These are phyloP conservation scores for Magnaporthiopsis rhizophila DNA, from an alignment of 2,329 filamentous ascomycete species.

Conservation along the genomic window DNA sequence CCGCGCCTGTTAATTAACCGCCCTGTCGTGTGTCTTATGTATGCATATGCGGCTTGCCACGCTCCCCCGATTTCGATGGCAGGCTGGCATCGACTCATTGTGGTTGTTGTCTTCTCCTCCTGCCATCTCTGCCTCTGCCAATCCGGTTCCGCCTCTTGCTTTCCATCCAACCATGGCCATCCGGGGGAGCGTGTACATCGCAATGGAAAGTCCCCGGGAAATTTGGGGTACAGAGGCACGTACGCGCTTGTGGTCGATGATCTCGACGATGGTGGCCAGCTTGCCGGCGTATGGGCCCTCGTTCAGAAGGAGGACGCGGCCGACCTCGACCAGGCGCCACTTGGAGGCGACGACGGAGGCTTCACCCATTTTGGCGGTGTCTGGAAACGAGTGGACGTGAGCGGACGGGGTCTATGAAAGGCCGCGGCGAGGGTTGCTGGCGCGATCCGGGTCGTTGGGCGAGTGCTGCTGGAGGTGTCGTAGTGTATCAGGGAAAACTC, in stretches of 20 bases:
- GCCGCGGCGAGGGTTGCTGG: background rate
- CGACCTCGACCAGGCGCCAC: conserved; percentile 97
- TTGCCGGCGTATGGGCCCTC: conserved; percentile 74
- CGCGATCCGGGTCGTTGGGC: background rate
- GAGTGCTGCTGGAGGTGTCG: background rate
- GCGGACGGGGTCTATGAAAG: background rate
- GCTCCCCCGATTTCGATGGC: background rate
- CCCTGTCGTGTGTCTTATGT: background rate
- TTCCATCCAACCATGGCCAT: background rate
- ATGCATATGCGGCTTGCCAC: background rate
- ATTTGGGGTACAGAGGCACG: conserved; percentile 35
- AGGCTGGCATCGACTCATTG: background rate
- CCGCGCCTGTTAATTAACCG: conserved; percentile 7
- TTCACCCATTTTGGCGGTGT: conserved; percentile 62
- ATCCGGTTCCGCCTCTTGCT: conserved; percentile 1
- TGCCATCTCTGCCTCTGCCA: conserved; percentile 9
- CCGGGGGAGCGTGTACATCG: background rate
- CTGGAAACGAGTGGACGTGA: background rate
- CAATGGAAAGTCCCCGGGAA: background rate
- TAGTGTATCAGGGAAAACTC: background rate
- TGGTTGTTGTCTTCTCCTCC: conserved; percentile 9
- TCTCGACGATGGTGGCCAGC: conserved; percentile 93
- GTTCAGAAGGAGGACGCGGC: conserved; percentile 91
- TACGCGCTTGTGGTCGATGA: conserved; percentile 99
- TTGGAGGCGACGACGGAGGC: conserved; percentile 72